Percentiles rank a stretch among this genome's conserved stretches.
These are phyloP conservation scores for Crithidia brevicula DNA, from an alignment of 208 protist species.

Conservation along the genomic window DNA sequence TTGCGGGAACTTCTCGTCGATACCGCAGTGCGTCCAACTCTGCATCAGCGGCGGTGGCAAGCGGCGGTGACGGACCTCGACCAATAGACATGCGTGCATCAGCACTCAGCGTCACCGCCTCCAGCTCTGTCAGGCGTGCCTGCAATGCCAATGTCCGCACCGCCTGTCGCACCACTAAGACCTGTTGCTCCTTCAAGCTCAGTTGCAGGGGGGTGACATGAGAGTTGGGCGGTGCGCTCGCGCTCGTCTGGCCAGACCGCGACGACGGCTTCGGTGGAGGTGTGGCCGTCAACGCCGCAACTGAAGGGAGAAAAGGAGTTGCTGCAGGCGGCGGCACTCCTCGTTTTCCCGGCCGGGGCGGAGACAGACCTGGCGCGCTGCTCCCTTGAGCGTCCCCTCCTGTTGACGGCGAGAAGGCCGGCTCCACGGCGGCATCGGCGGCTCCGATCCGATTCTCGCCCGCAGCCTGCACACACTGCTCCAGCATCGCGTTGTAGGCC, in stretches of 20 bases:
- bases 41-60: conserved; percentile 21
- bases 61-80: conserved; percentile 35
- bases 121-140: conserved; percentile 33
- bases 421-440: not conserved
- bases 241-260: conserved; percentile 22
- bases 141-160: conserved; percentile 36
- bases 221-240: not conserved
- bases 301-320: not conserved
- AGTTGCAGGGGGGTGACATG: conserved; percentile 14
- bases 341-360: not conserved
- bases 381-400: not conserved
- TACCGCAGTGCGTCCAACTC: conserved; percentile 28
- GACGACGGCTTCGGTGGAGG: conserved; percentile 3
- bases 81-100: conserved; percentile 51
- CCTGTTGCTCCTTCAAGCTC: conserved; percentile 16
- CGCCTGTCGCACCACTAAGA: conserved; percentile 28
- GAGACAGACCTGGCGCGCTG: not conserved
- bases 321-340: not conserved
- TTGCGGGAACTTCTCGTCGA: not conserved
- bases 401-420: not conserved
- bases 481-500: conserved; percentile 14
- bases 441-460: not conserved
- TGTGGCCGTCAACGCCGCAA: not conserved
- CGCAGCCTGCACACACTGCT: conserved; percentile 19
- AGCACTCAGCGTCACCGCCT: conserved; percentile 23